phyloP scores from a whole-genome alignment of 2,329 filamentous ascomycete genomes.

The Apiospora kogelbergensis region DNA sequence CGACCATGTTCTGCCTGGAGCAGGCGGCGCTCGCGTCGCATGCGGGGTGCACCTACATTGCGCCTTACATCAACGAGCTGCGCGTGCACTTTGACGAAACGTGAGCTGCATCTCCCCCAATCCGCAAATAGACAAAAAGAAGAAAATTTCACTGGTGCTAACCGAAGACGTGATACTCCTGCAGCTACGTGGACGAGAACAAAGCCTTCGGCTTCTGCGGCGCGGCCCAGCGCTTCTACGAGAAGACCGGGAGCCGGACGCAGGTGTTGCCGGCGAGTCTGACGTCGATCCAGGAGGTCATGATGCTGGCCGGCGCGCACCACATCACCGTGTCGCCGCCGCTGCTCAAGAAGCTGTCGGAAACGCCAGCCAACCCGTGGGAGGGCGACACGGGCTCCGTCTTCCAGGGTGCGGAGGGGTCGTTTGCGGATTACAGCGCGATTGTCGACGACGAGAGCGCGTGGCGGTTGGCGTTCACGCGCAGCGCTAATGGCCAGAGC shows the following conservation, averaged over 20 bases:
- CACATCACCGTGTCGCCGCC: constrained; percentile 59
- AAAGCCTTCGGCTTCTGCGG: constrained; percentile 52
- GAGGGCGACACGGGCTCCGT: constrained; percentile 31
- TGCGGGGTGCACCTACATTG: constrained; percentile 60
- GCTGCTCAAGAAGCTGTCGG: constrained; percentile 47
- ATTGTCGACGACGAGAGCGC: constrained; percentile 40
- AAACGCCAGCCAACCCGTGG: constrained; percentile 33
- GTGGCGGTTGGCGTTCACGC: constrained; percentile 52
- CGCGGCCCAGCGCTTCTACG: constrained; percentile 53
- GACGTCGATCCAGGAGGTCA: constrained; percentile 57
- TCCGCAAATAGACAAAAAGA: too few relatives aligned
- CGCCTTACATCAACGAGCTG: constrained; percentile 66
- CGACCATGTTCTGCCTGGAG: constrained; percentile 55
- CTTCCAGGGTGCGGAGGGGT: constrained; percentile 17
- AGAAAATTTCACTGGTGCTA: not conserved
- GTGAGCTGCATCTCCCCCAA: constrained; percentile 4
- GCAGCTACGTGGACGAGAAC: constrained; percentile 47
- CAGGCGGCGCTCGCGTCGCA: constrained; percentile 55
- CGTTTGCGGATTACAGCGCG: constrained; percentile 16
- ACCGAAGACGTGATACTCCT: too few relatives aligned
- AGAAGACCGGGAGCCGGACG: constrained; percentile 40
- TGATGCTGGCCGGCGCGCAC: constrained; percentile 55
- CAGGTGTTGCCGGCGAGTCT: constrained; percentile 57
- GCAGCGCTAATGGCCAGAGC: constrained; percentile 44
- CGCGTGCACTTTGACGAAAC: constrained; percentile 58